phyloP scores from a whole-genome alignment of 148 eudicot genomes.

The Camellia japonica region DNA sequence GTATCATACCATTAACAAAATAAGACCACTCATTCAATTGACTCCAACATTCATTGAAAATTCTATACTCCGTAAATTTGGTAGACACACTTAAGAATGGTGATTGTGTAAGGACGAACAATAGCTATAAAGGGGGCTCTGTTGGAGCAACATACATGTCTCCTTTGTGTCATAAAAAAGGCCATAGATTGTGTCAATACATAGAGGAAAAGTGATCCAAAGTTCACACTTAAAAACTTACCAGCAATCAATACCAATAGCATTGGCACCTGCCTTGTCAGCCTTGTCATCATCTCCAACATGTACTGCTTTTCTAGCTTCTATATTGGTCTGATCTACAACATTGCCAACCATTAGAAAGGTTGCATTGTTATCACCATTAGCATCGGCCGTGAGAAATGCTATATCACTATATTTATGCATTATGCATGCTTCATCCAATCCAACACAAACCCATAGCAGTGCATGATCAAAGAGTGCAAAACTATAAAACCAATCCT shows the following conservation, averaged over 20 bases:
- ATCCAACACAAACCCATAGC: background rate
- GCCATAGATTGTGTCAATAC: too few species aligned
- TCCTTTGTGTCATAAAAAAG: background rate
- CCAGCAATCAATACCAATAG: slow-evolving; percentile 86
- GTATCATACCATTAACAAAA: background rate
- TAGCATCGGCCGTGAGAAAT: background rate
- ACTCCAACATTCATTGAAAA: background rate
- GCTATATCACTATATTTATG: background rate
- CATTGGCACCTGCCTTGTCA: slow-evolving; percentile 83
- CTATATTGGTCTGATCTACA: slow-evolving; percentile 58
- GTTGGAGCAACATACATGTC: background rate
- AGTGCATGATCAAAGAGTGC: background rate
- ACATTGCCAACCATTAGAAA: slow-evolving; percentile 6
- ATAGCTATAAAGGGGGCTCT: background rate
- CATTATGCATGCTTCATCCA: background rate
- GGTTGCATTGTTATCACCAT: background rate
- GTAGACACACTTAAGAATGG: background rate
- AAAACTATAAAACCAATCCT: background rate
- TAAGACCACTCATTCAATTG: background rate
- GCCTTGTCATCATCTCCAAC: slow-evolving; percentile 88
- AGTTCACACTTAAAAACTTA: slow-evolving; percentile 26
- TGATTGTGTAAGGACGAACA: background rate
- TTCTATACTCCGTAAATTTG: background rate
- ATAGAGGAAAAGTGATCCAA: background rate
- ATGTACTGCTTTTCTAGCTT: slow-evolving; percentile 62